Evolutionary conservation across 306 rosid genomes (phyloP), one percentile per base, ranked within the genome.

Genomic region (Luffa aegyptiaca): DNA sequence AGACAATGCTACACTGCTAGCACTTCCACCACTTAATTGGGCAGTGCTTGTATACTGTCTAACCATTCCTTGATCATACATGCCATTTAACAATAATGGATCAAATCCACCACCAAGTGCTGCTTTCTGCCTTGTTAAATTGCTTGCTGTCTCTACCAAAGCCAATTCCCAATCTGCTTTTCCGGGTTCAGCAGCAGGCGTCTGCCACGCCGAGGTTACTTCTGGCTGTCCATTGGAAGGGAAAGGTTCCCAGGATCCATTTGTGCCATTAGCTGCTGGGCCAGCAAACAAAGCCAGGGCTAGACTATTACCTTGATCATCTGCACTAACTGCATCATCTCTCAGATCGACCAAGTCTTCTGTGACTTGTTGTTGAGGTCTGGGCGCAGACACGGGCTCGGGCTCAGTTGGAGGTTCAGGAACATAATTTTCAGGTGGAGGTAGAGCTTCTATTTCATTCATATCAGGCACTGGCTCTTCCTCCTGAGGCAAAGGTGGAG

Each of bases 121-220:
- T 31, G 88, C 86, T 77, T 92, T 85, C 86, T 94, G 98, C 84
- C 39, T 87, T 6, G 94, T 58, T 61, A 94, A 82, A 82, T 92
- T 89, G 86, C 98, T 94, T 5, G 96, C 94, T 4, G 97, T 89
- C 86, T 94, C 98, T 1, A 94, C 98, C 90, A 94, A 81, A 21
- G 98, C 98, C 81, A 94, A 86, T 84, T 94, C 98, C 98, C 98
- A 94, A 84, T 94, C 97, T 0, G 94, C 98, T 85, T 94, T 94
- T 48, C 94, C 97, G 0, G 91, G 84, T 74, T 94, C 98, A 0
- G 98, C 98, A 0, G 98, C 98, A 0, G 98, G 98, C 4, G 85
- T 94, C 85, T 94, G 92, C 98, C 98, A 94, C 79, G 98, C 98
- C 2, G 98, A 94, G 69, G 98, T 92, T 71, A 92, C 92, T 82